Evolutionary conservation across 106 monocot species (phyloP), one percentile per base, ranked within the genome.

Genomic region (Acorus calamus): DNA sequence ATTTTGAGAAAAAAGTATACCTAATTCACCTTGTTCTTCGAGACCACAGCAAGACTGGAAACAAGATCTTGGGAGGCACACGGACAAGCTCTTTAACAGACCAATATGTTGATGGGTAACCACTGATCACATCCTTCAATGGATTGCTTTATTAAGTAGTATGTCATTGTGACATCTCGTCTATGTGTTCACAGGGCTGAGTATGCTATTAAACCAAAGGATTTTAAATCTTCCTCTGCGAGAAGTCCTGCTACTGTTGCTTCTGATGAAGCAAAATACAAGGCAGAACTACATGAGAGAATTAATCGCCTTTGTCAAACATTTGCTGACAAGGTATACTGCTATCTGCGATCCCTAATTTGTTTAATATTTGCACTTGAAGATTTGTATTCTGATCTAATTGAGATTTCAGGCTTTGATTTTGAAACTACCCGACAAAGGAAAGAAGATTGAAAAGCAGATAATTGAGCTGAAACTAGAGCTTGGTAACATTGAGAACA

Each of bases 191-290:
- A 14, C 68, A 87, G 92, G 53, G 71, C 65, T 1, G 69, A 61
- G 9, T 72, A 57, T 79, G 87, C 84, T 44, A 76, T 81, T 47
- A 84, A 92, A 13, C 92, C 92, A 46, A 84, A 81, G 45, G 84
- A 92, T 73, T 2, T 8, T 12, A 75, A 57, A 11, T 63, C 55
- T 60, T 52, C 46, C 64, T 47, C 72, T 49, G 73, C 68, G 60
- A 55, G 41, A 61, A 49, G 58, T 60, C 49, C 14, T 45, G 42
- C 67, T 9, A 51, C 7, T 11, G 10, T 8, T 52, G 54, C 51
- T 46, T 11, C 11, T 11, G 11, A 11, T 59, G 73, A 70, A 57
- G 57, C 53, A 2, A 58, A 52, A 52, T 71, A 79, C 9, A 87
- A 73, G 14, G 60, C 81, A 4, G 84, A 79, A 66, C 49, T 92